Evolutionary conservation across 2,329 filamentous ascomycete genomes (phyloP), one percentile per base, ranked within the genome.

Genomic region (Neocucurbitaria cava): DNA sequence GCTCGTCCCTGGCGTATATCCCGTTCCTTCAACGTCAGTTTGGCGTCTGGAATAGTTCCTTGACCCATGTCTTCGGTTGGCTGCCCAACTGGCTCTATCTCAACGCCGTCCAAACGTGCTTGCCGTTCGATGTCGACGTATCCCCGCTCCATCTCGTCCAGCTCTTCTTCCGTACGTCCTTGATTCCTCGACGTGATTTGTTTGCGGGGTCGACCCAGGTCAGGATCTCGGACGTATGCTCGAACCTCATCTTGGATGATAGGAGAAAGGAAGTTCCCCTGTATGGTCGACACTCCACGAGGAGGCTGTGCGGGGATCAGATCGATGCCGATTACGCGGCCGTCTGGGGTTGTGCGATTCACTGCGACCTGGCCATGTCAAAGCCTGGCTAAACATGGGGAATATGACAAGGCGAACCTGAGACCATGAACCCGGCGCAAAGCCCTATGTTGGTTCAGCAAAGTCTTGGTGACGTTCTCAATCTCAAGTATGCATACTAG

Each of bases 261-360:
- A 0, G 86, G 83, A 5, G 88, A 89, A 36, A 98, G 81, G 63
- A 99, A 98, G 73, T 99, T 91, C 43, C 96, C 95, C 76, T 99
- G 95, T 52, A 99, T 92, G 2, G 92, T 92, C 24, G 91, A 93
- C n/a, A 96, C 92, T 20, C 95, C 95, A 68, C 85, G 87, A 0
- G 95, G 95, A 5, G 96, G 94, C 72, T 94, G 89, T 0, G 92
- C 91, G 4, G 95, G 95, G 61, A 99, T 92, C 46, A 99, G 85
- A 74, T 99, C 95, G 68, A 99, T 94, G 10, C 95, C 96, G 24
- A 99, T 81, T 11, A 99, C 88, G 39, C 89, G 86, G 8, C 93
- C 92, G 41, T 84, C 78, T 0, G 93, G 93, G 56, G 85, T 83
- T 4, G 91, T 96, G 47, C 87, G 85, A 56, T 91, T 89, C 30